Evolutionary conservation across 1,284 basidiomycete species (phyloP).

Genomic region (Vanrija pseudolonga): DNA sequence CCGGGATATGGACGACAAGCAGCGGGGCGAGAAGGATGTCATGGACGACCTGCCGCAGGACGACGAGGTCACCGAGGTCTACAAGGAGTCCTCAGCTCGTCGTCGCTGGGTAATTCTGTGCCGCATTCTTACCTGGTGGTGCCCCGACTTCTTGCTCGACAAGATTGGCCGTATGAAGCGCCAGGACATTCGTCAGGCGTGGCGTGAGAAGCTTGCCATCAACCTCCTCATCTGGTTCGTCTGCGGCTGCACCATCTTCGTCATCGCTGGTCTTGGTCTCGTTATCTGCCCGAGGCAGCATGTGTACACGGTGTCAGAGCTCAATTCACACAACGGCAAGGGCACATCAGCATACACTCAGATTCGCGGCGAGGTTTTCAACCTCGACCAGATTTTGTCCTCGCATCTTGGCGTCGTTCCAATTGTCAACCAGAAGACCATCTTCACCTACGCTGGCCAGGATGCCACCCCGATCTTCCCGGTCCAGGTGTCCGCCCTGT

Average conservation of each 20-base stretch:
- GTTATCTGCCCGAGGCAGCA: constrained; percentile 94
- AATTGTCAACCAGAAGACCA: constrained; percentile 69
- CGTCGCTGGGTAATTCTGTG: constrained; percentile 83
- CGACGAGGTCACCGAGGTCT: constrained; percentile 78
- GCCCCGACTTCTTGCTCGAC: constrained; percentile 68
- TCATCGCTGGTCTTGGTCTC: constrained; percentile 82
- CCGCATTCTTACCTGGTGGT: constrained; percentile 89
- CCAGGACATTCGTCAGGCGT: constrained; percentile 87
- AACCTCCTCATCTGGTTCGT: constrained; percentile 96
- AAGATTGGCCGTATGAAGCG: constrained; percentile 88
- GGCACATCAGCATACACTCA: constrained; percentile 73
- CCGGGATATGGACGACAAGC: constrained; percentile 69
- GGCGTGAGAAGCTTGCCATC: constrained; percentile 94
- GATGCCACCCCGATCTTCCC: constrained; percentile 81
- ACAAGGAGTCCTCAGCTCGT: constrained; percentile 74
- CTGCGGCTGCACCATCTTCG: constrained; percentile 81
- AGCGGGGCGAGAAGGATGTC: constrained; percentile 67
- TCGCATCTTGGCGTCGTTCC: constrained; percentile 66
- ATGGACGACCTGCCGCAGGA: constrained; percentile 74
- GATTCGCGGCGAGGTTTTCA: constrained; percentile 81
- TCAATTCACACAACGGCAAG: constrained; percentile 65
- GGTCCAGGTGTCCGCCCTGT: constrained; percentile 92
- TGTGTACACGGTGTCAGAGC: constrained; percentile 75
- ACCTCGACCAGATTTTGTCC: constrained; percentile 32
- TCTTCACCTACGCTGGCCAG: constrained; percentile 74